These are phyloP conservation scores for Pisolithus marmoratus DNA, from an alignment of 768 basidiomycete genomes.

Conservation along the genomic window DNA sequence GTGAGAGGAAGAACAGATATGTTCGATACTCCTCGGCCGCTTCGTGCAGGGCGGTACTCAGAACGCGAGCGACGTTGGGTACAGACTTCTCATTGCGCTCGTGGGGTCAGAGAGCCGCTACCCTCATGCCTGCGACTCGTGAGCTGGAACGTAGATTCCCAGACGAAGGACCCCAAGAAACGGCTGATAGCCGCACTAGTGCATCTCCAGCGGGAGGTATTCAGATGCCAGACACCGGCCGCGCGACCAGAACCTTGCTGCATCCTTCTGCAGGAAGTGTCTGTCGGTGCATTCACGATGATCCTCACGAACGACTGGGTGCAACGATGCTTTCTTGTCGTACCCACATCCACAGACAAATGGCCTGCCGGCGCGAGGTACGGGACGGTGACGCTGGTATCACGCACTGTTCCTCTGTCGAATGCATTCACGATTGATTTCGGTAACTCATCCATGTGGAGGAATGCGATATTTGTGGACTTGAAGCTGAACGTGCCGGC, in stretches of 20 bases:
- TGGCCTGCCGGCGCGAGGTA: conserved; percentile 51
- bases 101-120: conserved; percentile 28
- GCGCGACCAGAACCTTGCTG: conserved; percentile 52
- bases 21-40: conserved; percentile 22
- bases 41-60: conserved; percentile 29
- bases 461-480: conserved; percentile 56
- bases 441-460: conserved; percentile 41
- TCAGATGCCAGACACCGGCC: conserved; percentile 36
- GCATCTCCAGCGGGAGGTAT: conserved; percentile 49
- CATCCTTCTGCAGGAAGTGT: conserved; percentile 69
- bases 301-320: conserved; percentile 62
- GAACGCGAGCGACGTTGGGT: conserved; percentile 28
- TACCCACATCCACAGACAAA: conserved; percentile 46
- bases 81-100: conserved; percentile 31
- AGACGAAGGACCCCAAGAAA: conserved; percentile 27
- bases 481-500: conserved; percentile 38
- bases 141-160: conserved; percentile 70
- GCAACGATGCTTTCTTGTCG: conserved; percentile 49
- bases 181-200: conserved; percentile 47
- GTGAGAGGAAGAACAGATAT: conserved; percentile 12
- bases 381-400: conserved; percentile 69
- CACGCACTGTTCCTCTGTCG: conserved; percentile 47
- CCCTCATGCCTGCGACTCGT: conserved; percentile 50
- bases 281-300: conserved; percentile 35
- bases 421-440: conserved; percentile 49